phyloP scores from a whole-genome alignment of 495 filamentous ascomycete genomes.

The Aspergillus kassunensis region DNA sequence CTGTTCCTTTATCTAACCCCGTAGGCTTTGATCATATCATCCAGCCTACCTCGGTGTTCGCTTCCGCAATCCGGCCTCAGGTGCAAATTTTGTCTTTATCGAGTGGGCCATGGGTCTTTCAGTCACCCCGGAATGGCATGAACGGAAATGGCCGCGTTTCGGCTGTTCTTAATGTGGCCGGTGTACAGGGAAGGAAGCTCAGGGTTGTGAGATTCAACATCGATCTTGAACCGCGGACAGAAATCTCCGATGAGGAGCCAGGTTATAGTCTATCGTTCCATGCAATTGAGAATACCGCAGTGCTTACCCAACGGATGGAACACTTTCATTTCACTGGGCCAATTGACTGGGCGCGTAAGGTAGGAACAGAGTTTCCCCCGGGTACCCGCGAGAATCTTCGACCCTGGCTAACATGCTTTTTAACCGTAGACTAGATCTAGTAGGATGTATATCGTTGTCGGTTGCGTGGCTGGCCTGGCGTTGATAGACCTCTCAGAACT shows the following conservation, averaged over 20 bases:
- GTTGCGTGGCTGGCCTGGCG: slow-evolving; percentile 22
- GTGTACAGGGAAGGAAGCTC: slow-evolving; percentile 27
- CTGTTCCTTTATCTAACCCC: slow-evolving; percentile 15
- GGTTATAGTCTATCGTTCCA: background rate
- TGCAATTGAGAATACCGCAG: slow-evolving; percentile 19
- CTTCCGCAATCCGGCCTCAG: slow-evolving; percentile 22
- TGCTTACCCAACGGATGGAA: background rate
- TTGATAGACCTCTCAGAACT: slow-evolving; percentile 19
- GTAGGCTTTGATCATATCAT: slow-evolving; percentile 12
- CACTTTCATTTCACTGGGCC: slow-evolving; percentile 30
- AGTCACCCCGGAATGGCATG: background rate
- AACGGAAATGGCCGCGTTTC: slow-evolving; percentile 4
- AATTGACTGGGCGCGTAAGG: slow-evolving; percentile 31
- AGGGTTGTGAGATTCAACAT: slow-evolving; percentile 27
- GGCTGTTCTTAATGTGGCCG: slow-evolving; percentile 26
- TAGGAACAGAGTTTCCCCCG: slow-evolving; percentile 16
- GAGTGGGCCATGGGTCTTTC: slow-evolving; percentile 37
- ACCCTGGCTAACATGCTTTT: slow-evolving; percentile 7
- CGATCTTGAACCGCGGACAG: slow-evolving; percentile 6
- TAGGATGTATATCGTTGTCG: slow-evolving; percentile 19
- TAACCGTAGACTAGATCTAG: slow-evolving; percentile 21
- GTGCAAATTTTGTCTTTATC: slow-evolving; percentile 23
- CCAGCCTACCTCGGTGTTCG: slow-evolving; percentile 29
- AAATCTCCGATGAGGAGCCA: slow-evolving; percentile 6
- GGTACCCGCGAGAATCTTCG: background rate